Conservation (phyloP, 306 rosid genomes). For the Casuarina equisetifolia region DNA sequence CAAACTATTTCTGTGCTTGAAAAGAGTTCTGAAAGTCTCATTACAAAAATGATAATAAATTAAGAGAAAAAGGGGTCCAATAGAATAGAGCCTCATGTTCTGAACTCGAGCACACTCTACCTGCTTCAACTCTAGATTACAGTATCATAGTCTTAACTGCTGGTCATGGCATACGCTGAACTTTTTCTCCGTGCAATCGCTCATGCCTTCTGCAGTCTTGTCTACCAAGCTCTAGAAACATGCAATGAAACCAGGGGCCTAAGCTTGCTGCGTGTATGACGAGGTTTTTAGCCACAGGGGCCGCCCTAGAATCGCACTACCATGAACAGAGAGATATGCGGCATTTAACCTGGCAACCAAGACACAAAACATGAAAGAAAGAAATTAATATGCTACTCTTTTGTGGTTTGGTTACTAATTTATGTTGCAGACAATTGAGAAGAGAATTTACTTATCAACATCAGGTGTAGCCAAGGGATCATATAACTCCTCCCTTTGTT, state of each 20-base stretch:
- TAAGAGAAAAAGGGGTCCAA: background rate
- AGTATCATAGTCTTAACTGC: background rate
- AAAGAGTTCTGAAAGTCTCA: background rate
- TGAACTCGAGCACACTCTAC: background rate
- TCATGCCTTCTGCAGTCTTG: background rate
- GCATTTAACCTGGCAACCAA: slow-evolving; percentile 64
- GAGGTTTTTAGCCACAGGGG: slow-evolving; percentile 59
- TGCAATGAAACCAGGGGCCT: slow-evolving; percentile 8
- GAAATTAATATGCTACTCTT: background rate
- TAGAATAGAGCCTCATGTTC: background rate
- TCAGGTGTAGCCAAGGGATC: slow-evolving; percentile 82
- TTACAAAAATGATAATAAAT: background rate
- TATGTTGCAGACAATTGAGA: background rate
- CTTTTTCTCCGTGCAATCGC: background rate
- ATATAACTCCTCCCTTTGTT: slow-evolving; percentile 71
- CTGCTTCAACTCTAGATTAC: background rate
- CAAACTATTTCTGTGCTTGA: background rate
- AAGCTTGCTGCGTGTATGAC: slow-evolving; percentile 41
- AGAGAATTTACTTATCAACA: slow-evolving; percentile 58
- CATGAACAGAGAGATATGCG: slow-evolving; percentile 75
- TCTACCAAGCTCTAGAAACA: background rate
- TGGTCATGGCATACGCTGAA: background rate
- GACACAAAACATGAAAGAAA: slow-evolving; percentile 21
- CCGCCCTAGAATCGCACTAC: slow-evolving; percentile 55
- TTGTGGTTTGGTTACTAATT: background rate